phyloP scores from a whole-genome alignment of 176 grass and related monocot species.

The Stipa capillata region DNA sequence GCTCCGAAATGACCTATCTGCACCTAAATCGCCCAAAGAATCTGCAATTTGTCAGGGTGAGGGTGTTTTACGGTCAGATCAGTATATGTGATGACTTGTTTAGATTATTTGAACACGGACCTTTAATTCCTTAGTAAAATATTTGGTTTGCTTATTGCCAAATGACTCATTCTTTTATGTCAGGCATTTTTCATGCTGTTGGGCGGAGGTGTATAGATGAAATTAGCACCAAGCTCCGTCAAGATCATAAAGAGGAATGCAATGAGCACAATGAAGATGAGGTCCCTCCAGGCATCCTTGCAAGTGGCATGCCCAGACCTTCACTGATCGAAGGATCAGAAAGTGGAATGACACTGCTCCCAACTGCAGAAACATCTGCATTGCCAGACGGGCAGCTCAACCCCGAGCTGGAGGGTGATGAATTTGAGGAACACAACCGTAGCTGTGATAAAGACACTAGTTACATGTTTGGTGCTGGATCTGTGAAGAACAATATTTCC shows the following conservation, averaged over 20 bases:
- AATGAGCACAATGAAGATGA: neutral
- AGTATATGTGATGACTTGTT: neutral
- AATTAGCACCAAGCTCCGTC: neutral
- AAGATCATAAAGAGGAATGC: neutral
- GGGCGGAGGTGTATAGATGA: neutral
- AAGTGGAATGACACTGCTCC: neutral
- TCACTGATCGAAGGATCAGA: neutral
- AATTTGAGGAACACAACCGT: neutral
- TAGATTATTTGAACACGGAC: neutral
- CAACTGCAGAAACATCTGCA: neutral
- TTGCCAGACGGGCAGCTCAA: neutral
- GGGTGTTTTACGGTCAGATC: neutral
- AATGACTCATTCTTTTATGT: neutral
- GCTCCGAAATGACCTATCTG: neutral
- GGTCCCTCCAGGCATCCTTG: neutral
- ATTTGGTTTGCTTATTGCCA: neutral
- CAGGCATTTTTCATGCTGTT: slow-evolving; percentile 6
- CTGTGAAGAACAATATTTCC: neutral
- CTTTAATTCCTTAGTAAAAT: neutral
- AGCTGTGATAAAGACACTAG: neutral
- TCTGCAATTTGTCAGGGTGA: neutral
- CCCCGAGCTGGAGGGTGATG: neutral
- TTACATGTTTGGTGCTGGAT: neutral
- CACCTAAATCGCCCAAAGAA: neutral
- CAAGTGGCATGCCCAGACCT: neutral